Evolutionary conservation across 2,329 filamentous ascomycete species (phyloP).

Genomic region (Calcarisporium arbuscula): DNA sequence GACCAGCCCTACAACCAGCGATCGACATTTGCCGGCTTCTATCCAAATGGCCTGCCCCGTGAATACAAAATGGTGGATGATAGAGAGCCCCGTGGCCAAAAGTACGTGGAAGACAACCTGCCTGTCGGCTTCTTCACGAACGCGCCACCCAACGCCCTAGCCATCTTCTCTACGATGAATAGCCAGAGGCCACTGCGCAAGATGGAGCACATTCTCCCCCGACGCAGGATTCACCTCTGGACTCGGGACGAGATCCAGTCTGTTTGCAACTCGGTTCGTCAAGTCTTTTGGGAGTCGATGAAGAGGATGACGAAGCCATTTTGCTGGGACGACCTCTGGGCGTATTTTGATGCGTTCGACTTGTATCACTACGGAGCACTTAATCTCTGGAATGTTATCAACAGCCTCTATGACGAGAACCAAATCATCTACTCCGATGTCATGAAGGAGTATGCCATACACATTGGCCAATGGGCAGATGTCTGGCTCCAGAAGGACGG

Average conservation of each 20-base stretch:
- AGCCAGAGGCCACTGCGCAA: conserved; percentile 22
- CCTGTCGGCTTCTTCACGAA: conserved; percentile 30
- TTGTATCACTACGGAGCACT: conserved; percentile 39
- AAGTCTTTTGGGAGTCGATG: conserved; percentile 28
- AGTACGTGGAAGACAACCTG: conserved; percentile 30
- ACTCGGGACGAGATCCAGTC: conserved; percentile 30
- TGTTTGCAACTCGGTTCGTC: conserved; percentile 31
- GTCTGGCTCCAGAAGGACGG: conserved; percentile 23
- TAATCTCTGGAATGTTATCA: conserved; percentile 43
- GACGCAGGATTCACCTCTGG: conserved; percentile 30
- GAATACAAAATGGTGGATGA: conserved; percentile 26
- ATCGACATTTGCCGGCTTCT: conserved; percentile 22
- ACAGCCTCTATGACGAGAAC: conserved; percentile 35
- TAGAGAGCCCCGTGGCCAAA: conserved; percentile 16
- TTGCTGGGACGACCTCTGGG: conserved; percentile 36
- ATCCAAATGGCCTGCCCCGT: conserved; percentile 28
- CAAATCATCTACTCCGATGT: conserved; percentile 22
- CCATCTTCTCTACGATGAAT: conserved; percentile 33
- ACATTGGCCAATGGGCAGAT: conserved; percentile 30
- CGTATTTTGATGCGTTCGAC: conserved; percentile 42
- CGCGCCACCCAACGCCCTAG: conserved; percentile 21
- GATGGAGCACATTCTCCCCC: conserved; percentile 19
- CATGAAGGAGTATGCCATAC: conserved; percentile 15
- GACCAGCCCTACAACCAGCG: conserved; percentile 17
- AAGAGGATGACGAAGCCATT: conserved; percentile 22